Conservation (phyloP, 2,329 filamentous ascomycete species). For the Gaeumannomyces sp. region DNA sequence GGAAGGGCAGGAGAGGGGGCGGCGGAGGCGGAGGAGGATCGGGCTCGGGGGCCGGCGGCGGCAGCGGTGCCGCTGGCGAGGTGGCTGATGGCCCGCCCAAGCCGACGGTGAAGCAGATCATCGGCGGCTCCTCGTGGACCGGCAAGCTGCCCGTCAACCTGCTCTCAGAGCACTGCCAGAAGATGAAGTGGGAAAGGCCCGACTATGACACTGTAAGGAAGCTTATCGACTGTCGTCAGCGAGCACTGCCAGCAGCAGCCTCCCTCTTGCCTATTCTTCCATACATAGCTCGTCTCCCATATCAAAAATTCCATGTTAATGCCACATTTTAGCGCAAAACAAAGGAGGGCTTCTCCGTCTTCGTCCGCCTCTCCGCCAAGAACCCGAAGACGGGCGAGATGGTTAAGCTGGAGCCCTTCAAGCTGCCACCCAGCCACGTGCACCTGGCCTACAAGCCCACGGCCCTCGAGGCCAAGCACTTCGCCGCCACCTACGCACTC, state of each 20-base stretch:
- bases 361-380: conserved; percentile 68
- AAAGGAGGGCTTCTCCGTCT: conserved; percentile 68
- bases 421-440: conserved; percentile 69
- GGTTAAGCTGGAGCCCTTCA: conserved; percentile 71
- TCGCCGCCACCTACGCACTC: conserved; percentile 84
- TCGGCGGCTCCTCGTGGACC: conserved; percentile 94
- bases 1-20: conserved; percentile 35
- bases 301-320: not conserved
- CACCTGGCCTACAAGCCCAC: conserved; percentile 71
- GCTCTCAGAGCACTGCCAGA: conserved; percentile 89
- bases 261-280: not conserved
- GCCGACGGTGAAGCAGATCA: conserved; percentile 69
- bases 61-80: not conserved
- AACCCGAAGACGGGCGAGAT: conserved; percentile 80
- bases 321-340: conserved; percentile 47
- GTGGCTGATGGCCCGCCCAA: conserved; percentile 41
- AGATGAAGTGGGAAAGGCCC: conserved; percentile 90
- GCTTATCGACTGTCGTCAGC: conserved; percentile 12
- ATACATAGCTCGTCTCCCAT: not conserved
- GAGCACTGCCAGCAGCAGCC: conserved; percentile 17
- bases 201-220: conserved; percentile 72
- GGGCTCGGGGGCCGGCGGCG: not conserved
- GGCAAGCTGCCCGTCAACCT: conserved; percentile 93
- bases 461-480: conserved; percentile 85
- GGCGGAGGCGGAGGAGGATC: conserved; percentile 12